Conservation (phyloP, 257 asterid genomes). For the Primulina tabacum region DNA sequence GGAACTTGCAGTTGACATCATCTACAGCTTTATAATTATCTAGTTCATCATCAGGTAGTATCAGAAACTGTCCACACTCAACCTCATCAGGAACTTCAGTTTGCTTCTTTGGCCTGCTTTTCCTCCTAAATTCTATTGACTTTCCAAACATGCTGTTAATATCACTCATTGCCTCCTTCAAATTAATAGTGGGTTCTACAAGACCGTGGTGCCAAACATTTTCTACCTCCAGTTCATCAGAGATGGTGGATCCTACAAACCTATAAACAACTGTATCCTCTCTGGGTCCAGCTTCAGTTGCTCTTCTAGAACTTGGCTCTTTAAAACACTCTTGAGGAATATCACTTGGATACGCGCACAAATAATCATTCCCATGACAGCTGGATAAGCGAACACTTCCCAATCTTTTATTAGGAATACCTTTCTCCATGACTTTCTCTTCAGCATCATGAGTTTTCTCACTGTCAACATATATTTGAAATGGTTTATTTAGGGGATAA, state of each 20-base stretch:
- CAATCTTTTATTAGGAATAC: slow-evolving; percentile 22
- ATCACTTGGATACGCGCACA: slow-evolving; percentile 50
- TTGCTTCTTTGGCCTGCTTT: slow-evolving; percentile 48
- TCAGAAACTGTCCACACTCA: slow-evolving; percentile 24
- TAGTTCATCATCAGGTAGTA: slow-evolving; percentile 41
- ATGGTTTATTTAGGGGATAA: slow-evolving; percentile 44
- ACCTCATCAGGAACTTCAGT: not conserved
- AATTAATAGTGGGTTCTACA: slow-evolving; percentile 79
- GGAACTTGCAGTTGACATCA: not conserved
- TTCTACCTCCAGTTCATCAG: slow-evolving; percentile 72
- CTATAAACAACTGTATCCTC: slow-evolving; percentile 77
- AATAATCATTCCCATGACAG: slow-evolving; percentile 31
- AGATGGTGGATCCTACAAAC: slow-evolving; percentile 92
- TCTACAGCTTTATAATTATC: slow-evolving; percentile 9
- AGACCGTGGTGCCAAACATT: slow-evolving; percentile 97
- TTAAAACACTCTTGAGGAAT: slow-evolving; percentile 36
- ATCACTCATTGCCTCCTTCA: slow-evolving; percentile 97
- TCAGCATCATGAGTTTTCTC: slow-evolving; percentile 44
- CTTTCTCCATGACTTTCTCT: slow-evolving; percentile 31
- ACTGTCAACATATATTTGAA: slow-evolving; percentile 67
- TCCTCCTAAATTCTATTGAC: slow-evolving; percentile 78
- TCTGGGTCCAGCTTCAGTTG: slow-evolving; percentile 39
- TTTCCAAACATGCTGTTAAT: slow-evolving; percentile 90
- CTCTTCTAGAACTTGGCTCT: slow-evolving; percentile 38
- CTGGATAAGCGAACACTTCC: slow-evolving; percentile 5